phyloP scores from a whole-genome alignment of 225 moss, liverwort and hornwort species.

The Bryoerythrophyllum caledonicum region DNA sequence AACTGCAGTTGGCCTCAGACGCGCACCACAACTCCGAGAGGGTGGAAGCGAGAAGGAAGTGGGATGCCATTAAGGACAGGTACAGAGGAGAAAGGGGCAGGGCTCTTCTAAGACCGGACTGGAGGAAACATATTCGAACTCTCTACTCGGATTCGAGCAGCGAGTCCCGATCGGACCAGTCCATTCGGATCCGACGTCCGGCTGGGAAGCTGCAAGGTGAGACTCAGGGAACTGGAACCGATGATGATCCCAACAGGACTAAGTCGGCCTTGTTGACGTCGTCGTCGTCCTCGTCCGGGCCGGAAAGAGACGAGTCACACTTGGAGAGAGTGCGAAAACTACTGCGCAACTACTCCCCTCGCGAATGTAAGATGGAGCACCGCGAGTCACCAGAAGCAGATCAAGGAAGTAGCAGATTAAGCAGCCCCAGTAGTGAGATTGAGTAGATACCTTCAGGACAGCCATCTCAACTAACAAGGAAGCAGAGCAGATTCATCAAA shows the following conservation, averaged over 20 bases:
- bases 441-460: neutral
- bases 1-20: neutral
- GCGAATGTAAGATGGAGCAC: conserved; percentile 5
- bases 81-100: conserved; percentile 4
- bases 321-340: neutral
- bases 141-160: conserved; percentile 14
- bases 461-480: neutral
- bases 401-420: neutral
- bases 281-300: conserved; percentile 20
- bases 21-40: conserved; percentile 17
- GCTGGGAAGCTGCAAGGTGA: neutral
- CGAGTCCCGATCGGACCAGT: neutral
- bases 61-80: conserved; percentile 7
- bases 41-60: conserved; percentile 8
- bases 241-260: neutral
- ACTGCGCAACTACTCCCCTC: too few species aligned
- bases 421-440: neutral
- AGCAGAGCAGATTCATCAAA: neutral
- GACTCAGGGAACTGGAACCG: neutral
- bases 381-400: neutral
- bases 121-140: conserved; percentile 16
- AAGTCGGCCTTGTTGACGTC: conserved; percentile 22
- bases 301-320: neutral
- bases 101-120: neutral
- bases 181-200: neutral